Evolutionary conservation across 1,284 basidiomycete species (phyloP).

Genomic region (Hymenochaete sp.): DNA sequence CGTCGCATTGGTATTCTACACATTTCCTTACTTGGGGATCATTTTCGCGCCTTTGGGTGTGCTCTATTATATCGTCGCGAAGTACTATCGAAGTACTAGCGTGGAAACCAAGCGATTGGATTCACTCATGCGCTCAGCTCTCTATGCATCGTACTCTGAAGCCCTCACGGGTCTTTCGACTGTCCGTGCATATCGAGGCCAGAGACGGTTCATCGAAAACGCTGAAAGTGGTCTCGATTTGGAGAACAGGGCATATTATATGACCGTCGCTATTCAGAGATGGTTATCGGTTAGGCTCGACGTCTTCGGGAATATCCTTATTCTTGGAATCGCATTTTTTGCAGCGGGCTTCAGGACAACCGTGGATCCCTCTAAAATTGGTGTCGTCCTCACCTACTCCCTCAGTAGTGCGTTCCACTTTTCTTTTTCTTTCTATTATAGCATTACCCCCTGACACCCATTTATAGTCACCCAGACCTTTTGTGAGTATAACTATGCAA

Average conservation of each 20-base stretch:
- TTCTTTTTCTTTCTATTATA: conserved; percentile 7
- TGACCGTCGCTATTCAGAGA: conserved; percentile 56
- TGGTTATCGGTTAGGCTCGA: conserved; percentile 55
- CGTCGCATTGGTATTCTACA: conserved; percentile 51
- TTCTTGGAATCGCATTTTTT: conserved; percentile 66
- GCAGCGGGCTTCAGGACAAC: conserved; percentile 45
- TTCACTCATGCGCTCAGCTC: conserved; percentile 53
- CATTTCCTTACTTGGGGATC: conserved; percentile 53
- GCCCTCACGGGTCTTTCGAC: conserved; percentile 56
- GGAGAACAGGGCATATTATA: conserved; percentile 72
- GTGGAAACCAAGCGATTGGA: conserved; percentile 66
- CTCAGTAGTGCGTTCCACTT: conserved; percentile 41
- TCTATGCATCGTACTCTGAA: conserved; percentile 56
- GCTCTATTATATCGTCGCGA: too few relatives aligned
- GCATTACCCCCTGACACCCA: too few relatives aligned
- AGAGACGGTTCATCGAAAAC: conserved; percentile 37
- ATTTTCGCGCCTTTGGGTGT: conserved; percentile 45
- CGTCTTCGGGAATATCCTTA: conserved; percentile 63
- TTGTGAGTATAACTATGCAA: conserved; percentile 31
- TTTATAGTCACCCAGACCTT: conserved; percentile 44
- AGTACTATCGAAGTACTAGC: conserved; percentile 48
- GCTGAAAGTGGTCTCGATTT: conserved; percentile 50
- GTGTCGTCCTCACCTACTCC: conserved; percentile 57
- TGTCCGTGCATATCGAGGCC: conserved; percentile 52
- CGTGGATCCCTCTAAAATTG: conserved; percentile 44